Evolutionary conservation across 2,329 filamentous ascomycete genomes (phyloP).

Genomic region (Arthrobotrys sphaeroides): DNA sequence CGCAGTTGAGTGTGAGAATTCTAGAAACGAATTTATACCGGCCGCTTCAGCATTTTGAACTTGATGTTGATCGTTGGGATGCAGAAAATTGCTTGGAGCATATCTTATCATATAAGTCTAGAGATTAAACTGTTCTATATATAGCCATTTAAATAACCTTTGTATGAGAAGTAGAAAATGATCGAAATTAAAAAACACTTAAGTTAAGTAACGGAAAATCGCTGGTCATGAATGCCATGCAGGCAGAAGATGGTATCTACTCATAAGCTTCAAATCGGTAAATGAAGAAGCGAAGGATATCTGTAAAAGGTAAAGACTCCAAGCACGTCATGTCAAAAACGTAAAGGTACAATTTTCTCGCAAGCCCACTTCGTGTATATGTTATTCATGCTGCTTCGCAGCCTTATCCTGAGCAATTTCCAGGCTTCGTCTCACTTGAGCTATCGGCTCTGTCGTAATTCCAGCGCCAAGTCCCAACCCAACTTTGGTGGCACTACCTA

Average conservation of each 20-base stretch:
- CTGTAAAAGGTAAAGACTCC: neutral
- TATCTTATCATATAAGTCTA: no score
- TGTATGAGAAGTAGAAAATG: neutral
- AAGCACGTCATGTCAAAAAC: neutral
- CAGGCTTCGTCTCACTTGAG: slow-evolving; percentile 29
- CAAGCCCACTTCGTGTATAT: neutral
- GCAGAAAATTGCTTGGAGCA: no score
- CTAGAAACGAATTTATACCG: no score
- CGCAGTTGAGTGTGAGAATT: no score
- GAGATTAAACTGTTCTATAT: no score
- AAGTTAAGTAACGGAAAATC: neutral
- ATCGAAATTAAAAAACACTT: neutral
- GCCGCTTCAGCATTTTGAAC: no score
- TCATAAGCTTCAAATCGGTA: no score
- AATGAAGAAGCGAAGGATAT: no score
- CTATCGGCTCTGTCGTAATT: neutral
- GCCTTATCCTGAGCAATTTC: slow-evolving; percentile 12
- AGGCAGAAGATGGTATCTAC: neutral
- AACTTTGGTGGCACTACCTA: slow-evolving; percentile 18
- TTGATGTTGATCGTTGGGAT: no score
- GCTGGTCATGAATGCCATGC: neutral
- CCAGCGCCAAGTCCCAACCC: slow-evolving; percentile 24
- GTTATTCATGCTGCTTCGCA: slow-evolving; percentile 7
- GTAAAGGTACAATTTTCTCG: neutral
- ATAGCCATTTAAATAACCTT: no score